Evolutionary conservation across 345 rosid species (phyloP).

Genomic region (Sonneratia caseolaris): DNA sequence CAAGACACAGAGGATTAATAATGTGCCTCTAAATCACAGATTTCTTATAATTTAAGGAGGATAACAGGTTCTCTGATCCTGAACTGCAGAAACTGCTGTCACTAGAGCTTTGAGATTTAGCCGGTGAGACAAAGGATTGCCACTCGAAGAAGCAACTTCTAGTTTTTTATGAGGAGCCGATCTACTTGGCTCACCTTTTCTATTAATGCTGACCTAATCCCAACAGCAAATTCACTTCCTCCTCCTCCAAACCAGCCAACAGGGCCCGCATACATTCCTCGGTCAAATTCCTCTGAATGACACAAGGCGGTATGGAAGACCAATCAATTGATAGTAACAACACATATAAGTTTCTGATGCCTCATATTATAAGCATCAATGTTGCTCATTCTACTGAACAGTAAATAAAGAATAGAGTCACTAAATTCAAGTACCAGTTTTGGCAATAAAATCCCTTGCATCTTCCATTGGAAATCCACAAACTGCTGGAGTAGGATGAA

Average conservation of each 20-base stretch:
- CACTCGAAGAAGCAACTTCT: neutral
- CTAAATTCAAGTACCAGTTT: constrained; percentile 37
- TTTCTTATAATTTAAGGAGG: neutral
- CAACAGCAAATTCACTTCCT: constrained; percentile 90
- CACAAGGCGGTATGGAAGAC: constrained; percentile 3
- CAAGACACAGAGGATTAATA: neutral
- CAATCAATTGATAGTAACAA: neutral
- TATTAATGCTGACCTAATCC: constrained; percentile 80
- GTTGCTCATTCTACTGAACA: neutral
- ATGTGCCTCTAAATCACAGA: neutral
- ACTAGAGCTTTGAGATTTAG: neutral
- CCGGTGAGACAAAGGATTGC: neutral
- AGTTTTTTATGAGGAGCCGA: neutral
- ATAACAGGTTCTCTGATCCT: neutral
- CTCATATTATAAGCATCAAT: neutral
- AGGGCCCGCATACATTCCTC: constrained; percentile 98
- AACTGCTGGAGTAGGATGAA: constrained; percentile 88
- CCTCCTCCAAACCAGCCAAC: constrained; percentile 95
- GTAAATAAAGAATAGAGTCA: constrained; percentile 1
- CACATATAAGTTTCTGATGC: neutral
- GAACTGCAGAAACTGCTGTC: neutral
- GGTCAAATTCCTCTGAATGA: constrained; percentile 60
- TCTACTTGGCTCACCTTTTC: constrained; percentile 40
- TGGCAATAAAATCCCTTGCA: constrained; percentile 63
- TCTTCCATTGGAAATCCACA: constrained; percentile 80